Conservation (phyloP, 2,329 filamentous ascomycete species). For the Metarhizium sp. region DNA sequence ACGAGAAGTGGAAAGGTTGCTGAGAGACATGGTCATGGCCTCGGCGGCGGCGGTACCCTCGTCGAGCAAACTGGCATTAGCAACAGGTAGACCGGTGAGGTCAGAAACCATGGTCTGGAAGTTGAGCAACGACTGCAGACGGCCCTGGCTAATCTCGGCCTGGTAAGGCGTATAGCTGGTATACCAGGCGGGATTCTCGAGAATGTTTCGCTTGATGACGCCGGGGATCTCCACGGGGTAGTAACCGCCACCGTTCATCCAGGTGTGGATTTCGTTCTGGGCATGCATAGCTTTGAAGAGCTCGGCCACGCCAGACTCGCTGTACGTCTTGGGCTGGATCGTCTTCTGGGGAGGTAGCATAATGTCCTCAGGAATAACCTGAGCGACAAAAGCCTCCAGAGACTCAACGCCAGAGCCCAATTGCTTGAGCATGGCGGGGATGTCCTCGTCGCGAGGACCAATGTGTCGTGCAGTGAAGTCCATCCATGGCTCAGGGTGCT, state of each 20-base stretch:
- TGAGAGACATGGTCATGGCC: slow-evolving; percentile 89
- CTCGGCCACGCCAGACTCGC: slow-evolving; percentile 13
- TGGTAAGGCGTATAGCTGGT: slow-evolving; percentile 98
- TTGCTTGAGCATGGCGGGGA: slow-evolving; percentile 68
- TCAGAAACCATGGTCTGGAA: slow-evolving; percentile 91
- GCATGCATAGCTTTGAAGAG: slow-evolving; percentile 28
- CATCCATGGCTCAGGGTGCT: slow-evolving; percentile 14
- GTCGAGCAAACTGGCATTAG: slow-evolving; percentile 85
- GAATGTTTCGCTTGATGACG: slow-evolving; percentile 84
- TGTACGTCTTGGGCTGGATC: slow-evolving; percentile 46
- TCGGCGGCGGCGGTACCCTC: slow-evolving; percentile 90
- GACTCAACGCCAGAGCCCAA: slow-evolving; percentile 65
- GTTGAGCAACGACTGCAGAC: slow-evolving; percentile 85
- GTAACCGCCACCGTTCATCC: slow-evolving; percentile 82
- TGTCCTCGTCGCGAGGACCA: slow-evolving; percentile 63
- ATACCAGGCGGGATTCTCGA: slow-evolving; percentile 94
- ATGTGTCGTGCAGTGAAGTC: slow-evolving; percentile 75
- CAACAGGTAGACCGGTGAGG: slow-evolving; percentile 75
- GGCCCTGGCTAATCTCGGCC: slow-evolving; percentile 92
- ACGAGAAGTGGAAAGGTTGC: slow-evolving; percentile 59
- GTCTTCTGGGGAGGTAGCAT: slow-evolving; percentile 29
- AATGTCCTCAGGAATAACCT: slow-evolving; percentile 76
- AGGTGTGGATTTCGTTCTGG: slow-evolving; percentile 37
- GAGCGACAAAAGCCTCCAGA: slow-evolving; percentile 73
- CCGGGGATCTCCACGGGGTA: slow-evolving; percentile 77